A percentile compares a stretch with the other conserved stretches of the same genome.
phyloP scores from a whole-genome alignment of 192 early-diverging fungal species.

The Chytriomyces hyalinus region DNA sequence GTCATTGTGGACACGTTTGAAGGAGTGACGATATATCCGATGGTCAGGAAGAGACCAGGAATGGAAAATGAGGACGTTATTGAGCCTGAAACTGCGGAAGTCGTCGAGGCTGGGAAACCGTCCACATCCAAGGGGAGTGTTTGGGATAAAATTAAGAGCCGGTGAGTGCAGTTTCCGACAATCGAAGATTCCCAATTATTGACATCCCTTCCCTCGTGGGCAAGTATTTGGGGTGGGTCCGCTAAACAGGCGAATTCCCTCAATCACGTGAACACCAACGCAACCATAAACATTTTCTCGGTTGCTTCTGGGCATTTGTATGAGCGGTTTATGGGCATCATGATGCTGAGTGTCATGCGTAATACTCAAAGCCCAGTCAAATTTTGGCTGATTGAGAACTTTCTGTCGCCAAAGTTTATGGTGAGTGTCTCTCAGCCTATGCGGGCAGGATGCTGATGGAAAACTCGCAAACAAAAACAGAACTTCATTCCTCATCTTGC shows the following conservation, averaged over 20 bases:
- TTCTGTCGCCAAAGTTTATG: constrained; percentile 95
- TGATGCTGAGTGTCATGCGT: constrained; percentile 91
- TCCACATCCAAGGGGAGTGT: constrained; percentile 43
- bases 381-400: constrained; percentile 99
- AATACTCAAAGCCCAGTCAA: constrained; percentile 90
- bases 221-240: no score
- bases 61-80: constrained; percentile 80
- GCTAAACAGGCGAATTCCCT: not conserved
- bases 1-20: constrained; percentile 80
- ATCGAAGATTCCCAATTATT: not conserved
- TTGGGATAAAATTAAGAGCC: constrained; percentile 63
- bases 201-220: no score
- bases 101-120: not conserved
- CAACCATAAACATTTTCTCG: constrained; percentile 92
- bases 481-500: constrained; percentile 90
- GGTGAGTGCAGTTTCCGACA: not conserved
- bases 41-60: constrained; percentile 79
- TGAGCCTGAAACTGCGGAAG: constrained; percentile 30
- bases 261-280: not conserved
- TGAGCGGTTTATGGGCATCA: constrained; percentile 95
- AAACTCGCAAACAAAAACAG: constrained; percentile 37
- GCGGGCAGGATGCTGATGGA: not conserved
- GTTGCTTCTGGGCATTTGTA: constrained; percentile 98
- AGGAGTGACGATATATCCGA: constrained; percentile 81
- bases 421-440: constrained; percentile 39